A percentile compares a stretch with the other conserved stretches of the same genome.
Evolutionary conservation across 139 green algal genomes (phyloP).

Genomic region (Ettlia oleoabundans): DNA sequence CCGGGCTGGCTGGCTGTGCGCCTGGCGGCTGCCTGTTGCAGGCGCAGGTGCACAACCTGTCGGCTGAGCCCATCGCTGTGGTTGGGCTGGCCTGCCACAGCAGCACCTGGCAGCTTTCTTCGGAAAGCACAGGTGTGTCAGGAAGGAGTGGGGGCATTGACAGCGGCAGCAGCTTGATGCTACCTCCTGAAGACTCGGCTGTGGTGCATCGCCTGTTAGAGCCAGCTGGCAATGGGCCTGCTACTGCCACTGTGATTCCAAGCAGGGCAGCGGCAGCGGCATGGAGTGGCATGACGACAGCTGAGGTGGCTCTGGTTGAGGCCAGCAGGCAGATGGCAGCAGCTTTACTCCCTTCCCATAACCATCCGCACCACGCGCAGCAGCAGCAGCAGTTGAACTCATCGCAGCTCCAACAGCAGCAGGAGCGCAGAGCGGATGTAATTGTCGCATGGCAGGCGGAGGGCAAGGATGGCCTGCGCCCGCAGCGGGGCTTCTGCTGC

Average conservation of each 20-base stretch:
- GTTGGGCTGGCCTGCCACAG: neutral
- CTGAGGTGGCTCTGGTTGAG: neutral
- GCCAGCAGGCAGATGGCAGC: neutral
- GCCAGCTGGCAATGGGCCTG: slow-evolving; percentile 10
- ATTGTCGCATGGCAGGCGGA: slow-evolving; percentile 10
- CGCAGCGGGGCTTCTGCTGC: slow-evolving; percentile 14
- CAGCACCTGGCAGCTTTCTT: neutral
- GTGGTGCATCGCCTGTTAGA: slow-evolving; percentile 10
- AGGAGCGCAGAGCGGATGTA: slow-evolving; percentile 27
- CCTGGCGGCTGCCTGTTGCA: slow-evolving; percentile 37
- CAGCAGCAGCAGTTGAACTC: slow-evolving; percentile 1
- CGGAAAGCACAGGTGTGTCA: neutral
- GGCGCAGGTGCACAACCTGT: slow-evolving; percentile 31
- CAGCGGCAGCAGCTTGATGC: neutral
- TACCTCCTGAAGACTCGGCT: slow-evolving; percentile 13
- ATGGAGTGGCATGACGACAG: neutral
- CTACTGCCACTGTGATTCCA: neutral
- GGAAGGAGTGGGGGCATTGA: neutral
- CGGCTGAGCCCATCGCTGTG: neutral
- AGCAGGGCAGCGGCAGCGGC: slow-evolving; percentile 7
- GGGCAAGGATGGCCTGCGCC: neutral
- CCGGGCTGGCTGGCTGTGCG: slow-evolving; percentile 33
- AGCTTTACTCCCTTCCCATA: neutral
- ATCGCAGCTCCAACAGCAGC: slow-evolving; percentile 33
- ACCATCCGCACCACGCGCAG: slow-evolving; percentile 19